Percentiles rank a stretch among this genome's conserved stretches.
These are phyloP conservation scores for Neotropicomus parvogracilis DNA, from an alignment of 1,284 basidiomycete species.

Conservation along the genomic window DNA sequence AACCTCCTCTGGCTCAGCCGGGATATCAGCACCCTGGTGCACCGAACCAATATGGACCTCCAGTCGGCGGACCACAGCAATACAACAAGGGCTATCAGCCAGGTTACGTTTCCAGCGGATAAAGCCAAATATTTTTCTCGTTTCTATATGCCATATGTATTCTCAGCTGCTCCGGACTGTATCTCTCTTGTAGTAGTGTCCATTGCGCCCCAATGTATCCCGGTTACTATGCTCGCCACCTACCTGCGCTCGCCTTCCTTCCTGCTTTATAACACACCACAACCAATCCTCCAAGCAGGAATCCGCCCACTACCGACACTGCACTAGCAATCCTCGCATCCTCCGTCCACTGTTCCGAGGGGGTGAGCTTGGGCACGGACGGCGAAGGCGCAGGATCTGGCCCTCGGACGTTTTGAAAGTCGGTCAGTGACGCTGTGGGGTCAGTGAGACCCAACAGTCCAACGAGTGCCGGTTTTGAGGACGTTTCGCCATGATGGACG, in stretches of 20 bases:
- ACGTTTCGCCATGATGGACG: constrained; percentile 44
- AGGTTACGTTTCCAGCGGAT: constrained; percentile 23
- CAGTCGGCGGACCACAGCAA: constrained; percentile 6
- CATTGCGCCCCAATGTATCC: not conserved
- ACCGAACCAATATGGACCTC: constrained; percentile 17
- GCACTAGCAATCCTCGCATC: constrained; percentile 15
- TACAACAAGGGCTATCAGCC: constrained; percentile 30
- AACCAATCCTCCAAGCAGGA: constrained; percentile 34
- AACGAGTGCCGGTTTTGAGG: constrained; percentile 42
- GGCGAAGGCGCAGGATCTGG: constrained; percentile 37
- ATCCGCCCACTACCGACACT: constrained; percentile 26
- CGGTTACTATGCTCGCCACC: not conserved
- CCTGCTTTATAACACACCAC: constrained; percentile 14
- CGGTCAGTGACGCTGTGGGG: constrained; percentile 33
- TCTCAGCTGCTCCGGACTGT: not conserved
- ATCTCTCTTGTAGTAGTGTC: constrained; percentile 5
- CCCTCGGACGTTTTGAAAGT: constrained; percentile 45
- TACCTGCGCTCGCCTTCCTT: constrained; percentile 8
- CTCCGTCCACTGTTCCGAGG: constrained; percentile 17
- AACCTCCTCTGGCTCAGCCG: constrained; percentile 36
- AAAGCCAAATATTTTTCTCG: not conserved
- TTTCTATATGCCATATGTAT: constrained; percentile 2
- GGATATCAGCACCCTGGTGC: constrained; percentile 32
- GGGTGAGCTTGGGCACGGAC: constrained; percentile 17
- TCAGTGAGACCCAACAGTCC: constrained; percentile 50